Evolutionary conservation across 2,329 filamentous ascomycete genomes (phyloP).

Genomic region (Neonectria coccinea): DNA sequence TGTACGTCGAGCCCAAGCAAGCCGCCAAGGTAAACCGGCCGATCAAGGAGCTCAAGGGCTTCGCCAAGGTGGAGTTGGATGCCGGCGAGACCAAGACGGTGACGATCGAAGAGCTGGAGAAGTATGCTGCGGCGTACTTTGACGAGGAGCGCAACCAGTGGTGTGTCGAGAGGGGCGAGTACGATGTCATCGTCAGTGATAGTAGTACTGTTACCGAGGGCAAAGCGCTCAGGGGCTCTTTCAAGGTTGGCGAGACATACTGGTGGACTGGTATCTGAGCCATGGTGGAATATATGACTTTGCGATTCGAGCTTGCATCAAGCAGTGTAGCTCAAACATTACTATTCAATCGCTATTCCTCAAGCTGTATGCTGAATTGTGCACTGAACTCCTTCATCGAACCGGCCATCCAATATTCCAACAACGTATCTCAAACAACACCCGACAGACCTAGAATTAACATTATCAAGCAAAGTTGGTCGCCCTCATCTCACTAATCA

Average conservation of each 20-base stretch:
- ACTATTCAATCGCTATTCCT: background rate
- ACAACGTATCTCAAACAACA: background rate
- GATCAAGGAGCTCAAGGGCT: constrained; percentile 73
- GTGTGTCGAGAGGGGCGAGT: constrained; percentile 74
- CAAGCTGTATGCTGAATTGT: background rate
- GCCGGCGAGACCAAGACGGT: constrained; percentile 69
- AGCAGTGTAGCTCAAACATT: constrained; percentile 5
- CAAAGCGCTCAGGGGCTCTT: constrained; percentile 62
- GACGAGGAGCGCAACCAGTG: constrained; percentile 75
- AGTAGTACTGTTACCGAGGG: constrained; percentile 64
- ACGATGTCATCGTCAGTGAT: constrained; percentile 70
- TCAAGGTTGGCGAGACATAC: constrained; percentile 70
- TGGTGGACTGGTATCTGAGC: constrained; percentile 74
- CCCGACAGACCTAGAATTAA: background rate
- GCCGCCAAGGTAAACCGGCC: constrained; percentile 66
- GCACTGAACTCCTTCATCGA: background rate
- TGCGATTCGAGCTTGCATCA: background rate
- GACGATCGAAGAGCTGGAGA: constrained; percentile 68
- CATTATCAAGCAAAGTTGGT: background rate
- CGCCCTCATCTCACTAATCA: background rate
- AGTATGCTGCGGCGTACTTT: constrained; percentile 77
- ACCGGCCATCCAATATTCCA: too few relatives aligned
- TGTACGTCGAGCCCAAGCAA: constrained; percentile 66
- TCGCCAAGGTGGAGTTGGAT: constrained; percentile 71
- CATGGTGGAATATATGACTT: background rate